Evolutionary conservation across 2,329 filamentous ascomycete genomes (phyloP), one percentile per base, ranked within the genome.

Genomic region (Penicillium sp.): DNA sequence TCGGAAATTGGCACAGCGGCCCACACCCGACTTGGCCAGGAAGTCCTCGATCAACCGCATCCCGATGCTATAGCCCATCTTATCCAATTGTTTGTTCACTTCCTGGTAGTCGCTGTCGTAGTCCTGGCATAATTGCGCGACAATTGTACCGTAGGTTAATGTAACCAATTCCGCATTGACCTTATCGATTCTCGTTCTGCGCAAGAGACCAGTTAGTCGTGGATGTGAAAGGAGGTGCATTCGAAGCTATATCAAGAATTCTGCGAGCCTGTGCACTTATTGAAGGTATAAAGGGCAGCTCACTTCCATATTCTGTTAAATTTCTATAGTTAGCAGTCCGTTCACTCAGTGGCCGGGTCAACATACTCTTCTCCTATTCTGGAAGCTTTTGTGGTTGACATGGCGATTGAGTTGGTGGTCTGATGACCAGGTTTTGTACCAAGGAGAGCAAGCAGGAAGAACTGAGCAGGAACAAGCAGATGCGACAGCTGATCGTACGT

Each of bases 21-120:
- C 87, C 2, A 86, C 88, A 56, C 88, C 91, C 4, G 89, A 93
- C 68, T 96, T 97, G 57, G 93, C 93, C 13, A 98, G 81, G 60
- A 96, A 98, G 69, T 98, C 93, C 58, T 98, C 93, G 55, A 98
- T 96, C 52, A 98, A 72, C 25, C 93, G 86, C 60, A 97, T 76
- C 18, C 93, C 93, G 51, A 98, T 98, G 60, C 97, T 97, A 72
- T 97, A 96, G 39, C 93, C 93, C 93, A 98, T 98, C 71, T 91
- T 94, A 64, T 98, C 93, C 30, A 98, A 78, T 67, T 98, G 93
- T 67, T 91, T 89, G 72, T 98, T 98, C 63, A 98, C 91, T 65
- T 97, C 89, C 36, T 80, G 75, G 64, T 98, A 98, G 70, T 97
- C 88, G 58, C 81, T 83, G 57, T 96, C 89, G 64, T 91, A 95